Evolutionary conservation across 768 basidiomycete genomes (phyloP).

Genomic region (Arthromyces matolae): DNA sequence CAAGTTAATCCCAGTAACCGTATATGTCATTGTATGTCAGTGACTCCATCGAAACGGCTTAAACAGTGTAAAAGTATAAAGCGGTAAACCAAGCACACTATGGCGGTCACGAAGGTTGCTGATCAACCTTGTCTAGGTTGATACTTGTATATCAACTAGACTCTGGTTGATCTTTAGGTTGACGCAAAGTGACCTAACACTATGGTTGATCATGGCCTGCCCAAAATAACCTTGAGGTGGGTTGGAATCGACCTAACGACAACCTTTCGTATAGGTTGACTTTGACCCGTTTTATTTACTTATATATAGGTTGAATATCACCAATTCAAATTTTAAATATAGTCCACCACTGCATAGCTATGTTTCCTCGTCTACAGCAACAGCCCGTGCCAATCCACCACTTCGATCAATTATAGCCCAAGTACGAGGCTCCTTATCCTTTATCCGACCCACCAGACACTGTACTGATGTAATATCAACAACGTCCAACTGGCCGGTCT

Average conservation of each 20-base stretch:
- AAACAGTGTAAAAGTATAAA: too few relatives aligned
- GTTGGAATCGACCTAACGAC: not conserved
- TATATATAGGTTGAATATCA: not conserved
- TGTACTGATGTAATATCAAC: slow-evolving; percentile 24
- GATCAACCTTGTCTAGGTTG: not conserved
- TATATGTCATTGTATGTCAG: too few relatives aligned
- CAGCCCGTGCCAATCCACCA: slow-evolving; percentile 15
- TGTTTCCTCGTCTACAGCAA: not conserved
- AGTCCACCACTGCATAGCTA: not conserved
- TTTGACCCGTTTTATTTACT: too few relatives aligned
- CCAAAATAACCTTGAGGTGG: too few relatives aligned
- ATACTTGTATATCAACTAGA: not conserved
- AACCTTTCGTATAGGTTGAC: too few relatives aligned
- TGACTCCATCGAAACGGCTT: too few relatives aligned
- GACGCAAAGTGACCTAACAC: not conserved
- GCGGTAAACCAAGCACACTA: too few relatives aligned
- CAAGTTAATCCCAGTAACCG: too few relatives aligned
- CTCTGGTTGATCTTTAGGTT: not conserved
- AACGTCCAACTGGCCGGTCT: slow-evolving; percentile 14
- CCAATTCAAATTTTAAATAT: too few relatives aligned
- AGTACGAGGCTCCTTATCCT: not conserved
- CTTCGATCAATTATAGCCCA: slow-evolving; percentile 27
- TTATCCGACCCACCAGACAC: slow-evolving; percentile 20
- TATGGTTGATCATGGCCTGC: not conserved
- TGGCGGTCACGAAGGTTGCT: not conserved